Evolutionary conservation across 2,329 filamentous ascomycete genomes (phyloP).

Genomic region (Pseudocercospora musae): DNA sequence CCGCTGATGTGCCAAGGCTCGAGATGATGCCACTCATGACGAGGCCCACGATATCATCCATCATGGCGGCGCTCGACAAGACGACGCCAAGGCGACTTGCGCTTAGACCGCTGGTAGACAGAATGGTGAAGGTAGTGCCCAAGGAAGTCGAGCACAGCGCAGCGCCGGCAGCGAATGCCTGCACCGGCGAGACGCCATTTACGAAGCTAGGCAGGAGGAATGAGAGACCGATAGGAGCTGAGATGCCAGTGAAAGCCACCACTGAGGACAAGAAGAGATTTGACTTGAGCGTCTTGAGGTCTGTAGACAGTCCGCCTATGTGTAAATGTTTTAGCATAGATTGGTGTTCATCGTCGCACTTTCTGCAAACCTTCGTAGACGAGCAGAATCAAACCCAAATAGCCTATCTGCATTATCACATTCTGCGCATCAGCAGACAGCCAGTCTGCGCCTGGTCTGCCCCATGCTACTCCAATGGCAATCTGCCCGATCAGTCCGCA

Average conservation of each 20-base stretch:
- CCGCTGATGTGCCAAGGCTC: conserved; percentile 51
- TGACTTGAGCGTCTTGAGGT: conserved; percentile 53
- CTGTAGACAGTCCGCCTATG: conserved; percentile 57
- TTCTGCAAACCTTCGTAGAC: conserved; percentile 61
- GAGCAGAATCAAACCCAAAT: conserved; percentile 67
- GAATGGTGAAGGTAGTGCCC: conserved; percentile 65
- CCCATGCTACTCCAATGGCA: conserved; percentile 67
- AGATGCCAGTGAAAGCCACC: conserved; percentile 65
- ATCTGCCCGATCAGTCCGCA: conserved; percentile 69
- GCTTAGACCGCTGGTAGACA: conserved; percentile 59
- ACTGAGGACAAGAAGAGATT: conserved; percentile 59
- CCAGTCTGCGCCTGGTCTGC: conserved; percentile 62
- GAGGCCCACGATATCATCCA: conserved; percentile 75
- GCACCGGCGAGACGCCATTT: conserved; percentile 50
- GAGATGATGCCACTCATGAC: conserved; percentile 75
- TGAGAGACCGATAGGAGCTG: conserved; percentile 61
- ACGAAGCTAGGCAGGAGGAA: conserved; percentile 56
- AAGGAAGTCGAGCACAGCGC: conserved; percentile 71
- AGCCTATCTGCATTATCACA: conserved; percentile 63
- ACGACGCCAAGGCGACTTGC: conserved; percentile 58
- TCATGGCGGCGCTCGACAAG: conserved; percentile 70
- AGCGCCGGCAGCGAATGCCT: conserved; percentile 70
- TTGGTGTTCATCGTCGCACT: neutral
- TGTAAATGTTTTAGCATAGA: conserved; percentile 24
- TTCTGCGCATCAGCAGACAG: conserved; percentile 53